Conservation (phyloP, 2,329 filamentous ascomycete genomes). For the Colletotrichum nymphaeae region DNA sequence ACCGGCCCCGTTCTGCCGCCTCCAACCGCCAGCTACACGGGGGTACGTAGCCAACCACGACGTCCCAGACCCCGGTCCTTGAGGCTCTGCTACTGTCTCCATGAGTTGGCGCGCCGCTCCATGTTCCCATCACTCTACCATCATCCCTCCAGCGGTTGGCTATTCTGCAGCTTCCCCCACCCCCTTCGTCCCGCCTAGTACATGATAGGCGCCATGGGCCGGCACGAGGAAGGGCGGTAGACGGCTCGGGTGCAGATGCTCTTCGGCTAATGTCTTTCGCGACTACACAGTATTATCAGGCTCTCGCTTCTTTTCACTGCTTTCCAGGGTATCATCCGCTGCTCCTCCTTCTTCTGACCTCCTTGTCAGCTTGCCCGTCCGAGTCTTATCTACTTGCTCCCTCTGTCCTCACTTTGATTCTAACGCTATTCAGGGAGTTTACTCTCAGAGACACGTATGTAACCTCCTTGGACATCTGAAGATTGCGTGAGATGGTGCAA, state of each 20-base stretch:
- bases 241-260: background rate
- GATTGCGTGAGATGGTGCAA: too few relatives aligned
- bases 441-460: background rate
- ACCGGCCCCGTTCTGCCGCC: background rate
- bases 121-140: background rate
- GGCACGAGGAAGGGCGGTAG: constrained; percentile 7
- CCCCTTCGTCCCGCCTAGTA: background rate
- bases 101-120: background rate
- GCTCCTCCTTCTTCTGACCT: background rate
- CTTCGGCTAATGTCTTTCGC: background rate
- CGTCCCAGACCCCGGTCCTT: too few relatives aligned
- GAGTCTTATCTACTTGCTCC: background rate
- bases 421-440: background rate
- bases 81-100: background rate
- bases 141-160: background rate
- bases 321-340: background rate
- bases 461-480: too few relatives aligned
- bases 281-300: background rate
- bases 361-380: background rate
- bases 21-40: background rate
- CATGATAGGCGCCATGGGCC: constrained; percentile 1
- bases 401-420: background rate
- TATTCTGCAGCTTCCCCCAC: background rate
- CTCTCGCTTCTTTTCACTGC: background rate
- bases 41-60: background rate